These are phyloP conservation scores for Claviceps sp. DNA, from an alignment of 2,329 filamentous ascomycete genomes.

Conservation along the genomic window DNA sequence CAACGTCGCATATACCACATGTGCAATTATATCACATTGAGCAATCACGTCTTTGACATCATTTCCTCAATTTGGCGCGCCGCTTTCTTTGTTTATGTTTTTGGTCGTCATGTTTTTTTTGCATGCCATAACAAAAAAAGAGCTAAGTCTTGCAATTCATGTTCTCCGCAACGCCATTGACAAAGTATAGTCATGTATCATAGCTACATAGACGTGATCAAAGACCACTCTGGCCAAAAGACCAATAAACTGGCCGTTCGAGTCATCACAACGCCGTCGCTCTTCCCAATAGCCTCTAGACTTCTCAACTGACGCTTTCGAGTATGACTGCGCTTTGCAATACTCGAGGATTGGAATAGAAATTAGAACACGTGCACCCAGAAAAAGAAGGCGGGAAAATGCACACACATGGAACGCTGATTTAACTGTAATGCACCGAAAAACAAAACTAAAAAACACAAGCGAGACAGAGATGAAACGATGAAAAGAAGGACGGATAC, in stretches of 20 bases:
- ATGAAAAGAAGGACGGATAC: background rate
- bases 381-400: slow-evolving; percentile 1
- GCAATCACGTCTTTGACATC: background rate
- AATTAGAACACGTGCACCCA: background rate
- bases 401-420: slow-evolving; percentile 4
- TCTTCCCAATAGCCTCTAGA: slow-evolving; percentile 1
- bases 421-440: slow-evolving; percentile 8
- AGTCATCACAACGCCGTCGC: slow-evolving; percentile 8
- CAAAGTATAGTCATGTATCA: slow-evolving; percentile 1
- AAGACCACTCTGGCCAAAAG: background rate
- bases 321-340: background rate
- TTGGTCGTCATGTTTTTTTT: background rate
- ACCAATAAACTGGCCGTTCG: background rate
- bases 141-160: background rate
- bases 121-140: background rate
- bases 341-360: background rate
- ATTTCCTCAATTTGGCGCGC: background rate
- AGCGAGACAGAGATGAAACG: background rate
- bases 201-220: background rate
- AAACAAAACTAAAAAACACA: background rate
- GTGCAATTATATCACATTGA: background rate
- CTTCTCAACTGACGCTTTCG: slow-evolving; percentile 14
- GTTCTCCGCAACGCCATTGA: background rate
- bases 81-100: background rate
- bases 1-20: background rate